Conservation (phyloP, 805 yeast genomes). For the Candida awuae region DNA sequence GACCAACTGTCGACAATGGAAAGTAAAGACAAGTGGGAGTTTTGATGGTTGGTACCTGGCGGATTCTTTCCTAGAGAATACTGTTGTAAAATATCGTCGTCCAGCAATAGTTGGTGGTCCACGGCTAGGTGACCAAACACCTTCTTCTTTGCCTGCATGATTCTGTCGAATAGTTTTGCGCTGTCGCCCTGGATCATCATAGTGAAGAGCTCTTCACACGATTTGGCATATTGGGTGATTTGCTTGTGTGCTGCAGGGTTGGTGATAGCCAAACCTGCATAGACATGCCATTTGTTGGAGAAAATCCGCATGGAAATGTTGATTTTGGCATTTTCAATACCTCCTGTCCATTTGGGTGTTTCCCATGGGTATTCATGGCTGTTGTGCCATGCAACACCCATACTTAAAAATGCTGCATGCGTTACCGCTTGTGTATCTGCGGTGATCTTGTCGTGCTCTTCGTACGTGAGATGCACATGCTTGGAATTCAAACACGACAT, state of each 20-base stretch:
- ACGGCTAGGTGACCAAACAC: constrained; percentile 65
- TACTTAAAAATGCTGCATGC: constrained; percentile 91
- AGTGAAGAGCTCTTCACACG: constrained; percentile 75
- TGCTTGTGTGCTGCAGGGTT: constrained; percentile 93
- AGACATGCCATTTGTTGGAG: constrained; percentile 96
- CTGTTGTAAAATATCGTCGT: constrained; percentile 69
- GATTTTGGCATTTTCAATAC: constrained; percentile 91
- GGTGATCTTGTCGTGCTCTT: constrained; percentile 87
- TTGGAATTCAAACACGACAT: constrained; percentile 72
- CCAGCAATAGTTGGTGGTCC: constrained; percentile 55
- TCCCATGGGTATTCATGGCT: constrained; percentile 88
- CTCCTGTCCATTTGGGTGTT: constrained; percentile 79
- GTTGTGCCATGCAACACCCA: constrained; percentile 95
- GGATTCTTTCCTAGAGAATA: constrained; percentile 70
- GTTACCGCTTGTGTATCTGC: constrained; percentile 99
- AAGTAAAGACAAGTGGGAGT: constrained; percentile 80
- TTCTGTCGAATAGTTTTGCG: constrained; percentile 49
- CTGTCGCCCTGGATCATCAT: constrained; percentile 67
- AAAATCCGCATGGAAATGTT: constrained; percentile 86
- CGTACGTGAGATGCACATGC: constrained; percentile 68
- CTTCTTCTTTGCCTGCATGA: constrained; percentile 57
- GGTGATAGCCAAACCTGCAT: constrained; percentile 94
- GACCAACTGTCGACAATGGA: constrained; percentile 95
- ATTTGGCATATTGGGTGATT: constrained; percentile 78
- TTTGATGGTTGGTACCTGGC: constrained; percentile 62